A percentile compares a stretch with the other conserved stretches of the same genome.
Conservation (phyloP, 176 grass and related monocot species). For the Guadua angustifolia region DNA sequence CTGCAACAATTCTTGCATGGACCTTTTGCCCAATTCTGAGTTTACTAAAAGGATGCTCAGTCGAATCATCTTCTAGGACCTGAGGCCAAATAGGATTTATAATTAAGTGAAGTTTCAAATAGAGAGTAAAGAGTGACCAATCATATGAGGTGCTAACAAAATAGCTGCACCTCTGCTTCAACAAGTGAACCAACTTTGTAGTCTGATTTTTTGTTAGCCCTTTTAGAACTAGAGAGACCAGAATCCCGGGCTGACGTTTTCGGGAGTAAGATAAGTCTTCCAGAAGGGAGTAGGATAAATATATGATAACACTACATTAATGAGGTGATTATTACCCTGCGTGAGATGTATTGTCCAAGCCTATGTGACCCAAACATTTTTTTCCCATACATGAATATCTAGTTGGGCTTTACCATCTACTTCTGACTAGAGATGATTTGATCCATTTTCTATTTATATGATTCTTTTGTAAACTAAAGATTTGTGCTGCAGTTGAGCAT, state of each 20-base stretch:
- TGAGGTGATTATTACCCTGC: neutral
- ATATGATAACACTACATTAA: neutral
- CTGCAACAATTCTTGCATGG: constrained; percentile 69
- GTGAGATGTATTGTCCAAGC: neutral
- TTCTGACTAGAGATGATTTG: neutral
- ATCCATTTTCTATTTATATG: neutral
- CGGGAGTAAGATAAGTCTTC: constrained; percentile 79
- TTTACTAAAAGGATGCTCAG: constrained; percentile 71
- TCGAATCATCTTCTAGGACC: constrained; percentile 68
- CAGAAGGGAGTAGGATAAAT: constrained; percentile 37
- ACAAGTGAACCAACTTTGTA: constrained; percentile 80
- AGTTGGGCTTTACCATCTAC: neutral
- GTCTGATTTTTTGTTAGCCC: constrained; percentile 64
- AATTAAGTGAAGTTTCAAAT: constrained; percentile 29
- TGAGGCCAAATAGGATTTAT: constrained; percentile 39
- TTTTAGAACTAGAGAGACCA: constrained; percentile 59
- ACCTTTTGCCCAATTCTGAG: constrained; percentile 68
- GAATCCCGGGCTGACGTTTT: constrained; percentile 57
- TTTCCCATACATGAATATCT: neutral
- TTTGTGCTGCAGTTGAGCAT: neutral
- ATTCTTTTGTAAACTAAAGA: neutral
- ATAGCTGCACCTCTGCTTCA: constrained; percentile 69
- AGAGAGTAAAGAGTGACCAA: constrained; percentile 17
- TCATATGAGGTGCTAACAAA: constrained; percentile 21
- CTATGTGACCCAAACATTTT: neutral